phyloP scores from a whole-genome alignment of 352 stramenopile genomes.

The Globisporangium nunn region DNA sequence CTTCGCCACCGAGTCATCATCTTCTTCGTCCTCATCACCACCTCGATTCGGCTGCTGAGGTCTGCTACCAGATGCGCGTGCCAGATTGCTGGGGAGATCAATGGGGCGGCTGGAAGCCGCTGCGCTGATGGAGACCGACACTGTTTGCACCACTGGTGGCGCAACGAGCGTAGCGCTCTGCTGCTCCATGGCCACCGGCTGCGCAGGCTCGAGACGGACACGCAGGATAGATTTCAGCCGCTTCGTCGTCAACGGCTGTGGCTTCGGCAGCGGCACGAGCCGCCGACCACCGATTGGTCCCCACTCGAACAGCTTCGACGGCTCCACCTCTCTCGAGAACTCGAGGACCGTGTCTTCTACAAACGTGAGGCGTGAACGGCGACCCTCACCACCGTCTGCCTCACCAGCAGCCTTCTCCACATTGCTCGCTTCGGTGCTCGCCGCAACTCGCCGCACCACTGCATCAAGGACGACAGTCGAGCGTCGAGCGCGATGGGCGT shows the following conservation, averaged over 20 bases:
- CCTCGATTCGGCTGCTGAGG: neutral
- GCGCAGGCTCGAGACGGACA: conserved; percentile 18
- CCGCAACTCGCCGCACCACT: conserved; percentile 24
- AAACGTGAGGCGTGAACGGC: conserved; percentile 13
- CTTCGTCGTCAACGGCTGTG: conserved; percentile 21
- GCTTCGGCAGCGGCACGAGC: neutral
- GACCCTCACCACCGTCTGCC: conserved; percentile 1
- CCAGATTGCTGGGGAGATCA: neutral
- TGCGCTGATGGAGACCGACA: neutral
- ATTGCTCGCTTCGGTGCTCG: neutral
- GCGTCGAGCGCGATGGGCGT: conserved; percentile 38
- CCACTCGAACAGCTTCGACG: conserved; percentile 31
- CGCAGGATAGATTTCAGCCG: conserved; percentile 23
- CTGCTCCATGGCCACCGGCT: conserved; percentile 41
- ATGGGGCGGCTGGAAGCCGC: neutral
- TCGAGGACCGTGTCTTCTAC: conserved; percentile 19
- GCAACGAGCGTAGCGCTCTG: conserved; percentile 37
- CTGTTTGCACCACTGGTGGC: conserved; percentile 42
- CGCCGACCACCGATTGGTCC: neutral
- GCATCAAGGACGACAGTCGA: conserved; percentile 43
- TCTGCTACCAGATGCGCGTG: neutral
- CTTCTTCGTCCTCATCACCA: neutral
- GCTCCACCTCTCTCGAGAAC: conserved; percentile 60
- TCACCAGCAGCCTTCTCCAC: conserved; percentile 1
- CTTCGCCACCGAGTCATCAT: neutral